These are phyloP conservation scores for Avena atlantica DNA, from an alignment of 176 grass and related monocot species.

Conservation along the genomic window DNA sequence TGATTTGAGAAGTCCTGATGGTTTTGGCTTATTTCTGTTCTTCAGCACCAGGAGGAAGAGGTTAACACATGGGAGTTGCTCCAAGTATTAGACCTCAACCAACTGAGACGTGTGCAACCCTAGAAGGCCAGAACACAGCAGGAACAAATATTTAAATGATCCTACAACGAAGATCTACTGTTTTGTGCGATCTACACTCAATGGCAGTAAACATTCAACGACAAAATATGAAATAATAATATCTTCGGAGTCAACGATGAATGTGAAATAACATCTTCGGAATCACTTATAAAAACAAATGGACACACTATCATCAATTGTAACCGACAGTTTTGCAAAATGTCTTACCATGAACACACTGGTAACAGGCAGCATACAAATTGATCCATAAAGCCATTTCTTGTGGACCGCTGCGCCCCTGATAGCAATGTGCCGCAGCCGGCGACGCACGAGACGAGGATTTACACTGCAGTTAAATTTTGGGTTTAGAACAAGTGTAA, in stretches of 20 bases:
- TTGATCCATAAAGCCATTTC: slow-evolving; percentile 83
- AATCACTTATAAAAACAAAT: neutral
- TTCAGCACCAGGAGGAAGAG: no score
- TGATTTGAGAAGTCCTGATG: no score
- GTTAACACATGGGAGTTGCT: no score
- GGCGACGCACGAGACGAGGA: slow-evolving; percentile 86
- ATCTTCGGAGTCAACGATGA: neutral
- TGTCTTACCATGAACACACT: slow-evolving; percentile 80
- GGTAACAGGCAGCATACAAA: slow-evolving; percentile 73
- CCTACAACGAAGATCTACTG: neutral
- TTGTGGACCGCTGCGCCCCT: slow-evolving; percentile 82
- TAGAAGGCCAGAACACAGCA: slow-evolving; percentile 4
- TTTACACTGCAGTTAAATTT: slow-evolving; percentile 72
- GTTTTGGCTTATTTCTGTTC: no score
- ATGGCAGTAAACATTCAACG: neutral
- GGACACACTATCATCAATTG: neutral
- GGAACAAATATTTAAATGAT: neutral
- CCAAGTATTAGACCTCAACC: no score
- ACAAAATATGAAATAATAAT: neutral
- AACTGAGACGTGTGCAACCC: neutral
- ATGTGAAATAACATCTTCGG: neutral
- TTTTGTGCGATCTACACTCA: neutral
- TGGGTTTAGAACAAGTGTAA: slow-evolving; percentile 31
- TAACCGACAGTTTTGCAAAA: neutral
- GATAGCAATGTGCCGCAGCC: slow-evolving; percentile 84